A percentile compares a stretch with the other conserved stretches of the same genome.
Conservation (phyloP, 768 basidiomycete species). For the Mycena maculata region DNA sequence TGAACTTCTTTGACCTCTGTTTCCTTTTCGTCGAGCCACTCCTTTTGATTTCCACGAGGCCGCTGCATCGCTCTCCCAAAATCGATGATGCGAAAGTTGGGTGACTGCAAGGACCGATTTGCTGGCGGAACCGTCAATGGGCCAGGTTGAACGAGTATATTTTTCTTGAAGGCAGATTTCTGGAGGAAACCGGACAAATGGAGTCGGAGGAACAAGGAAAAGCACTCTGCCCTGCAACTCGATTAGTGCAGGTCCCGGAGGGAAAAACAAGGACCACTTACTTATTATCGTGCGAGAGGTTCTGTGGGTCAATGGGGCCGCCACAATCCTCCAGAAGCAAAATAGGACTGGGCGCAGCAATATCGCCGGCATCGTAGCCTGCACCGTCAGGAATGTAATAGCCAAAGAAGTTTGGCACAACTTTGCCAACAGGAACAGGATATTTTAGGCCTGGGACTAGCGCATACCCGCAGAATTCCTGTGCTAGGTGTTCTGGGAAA, state of each 20-base stretch:
- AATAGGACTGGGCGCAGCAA: constrained; percentile 50
- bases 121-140: constrained; percentile 48
- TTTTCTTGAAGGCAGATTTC: constrained; percentile 54
- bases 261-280: background rate
- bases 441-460: constrained; percentile 41
- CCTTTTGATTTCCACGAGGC: constrained; percentile 14
- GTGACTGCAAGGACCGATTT: constrained; percentile 40
- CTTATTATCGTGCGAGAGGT: constrained; percentile 38
- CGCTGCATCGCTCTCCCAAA: constrained; percentile 54
- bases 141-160: constrained; percentile 57
- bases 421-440: constrained; percentile 51
- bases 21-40: constrained; percentile 25
- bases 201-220: constrained; percentile 53
- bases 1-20: constrained; percentile 25
- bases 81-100: constrained; percentile 63
- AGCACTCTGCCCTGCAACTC: constrained; percentile 35
- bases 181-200: constrained; percentile 54
- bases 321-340: constrained; percentile 64
- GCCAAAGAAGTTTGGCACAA: constrained; percentile 64
- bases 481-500: constrained; percentile 46
- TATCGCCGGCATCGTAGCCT: constrained; percentile 7
- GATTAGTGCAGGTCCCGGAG: background rate
- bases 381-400: constrained; percentile 48
- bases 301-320: constrained; percentile 40
- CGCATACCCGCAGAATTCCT: constrained; percentile 51